Percentiles rank a stretch among this genome's conserved stretches.
phyloP scores from a whole-genome alignment of 352 stramenopile genomes.

The Pythium pectinolyticum region DNA sequence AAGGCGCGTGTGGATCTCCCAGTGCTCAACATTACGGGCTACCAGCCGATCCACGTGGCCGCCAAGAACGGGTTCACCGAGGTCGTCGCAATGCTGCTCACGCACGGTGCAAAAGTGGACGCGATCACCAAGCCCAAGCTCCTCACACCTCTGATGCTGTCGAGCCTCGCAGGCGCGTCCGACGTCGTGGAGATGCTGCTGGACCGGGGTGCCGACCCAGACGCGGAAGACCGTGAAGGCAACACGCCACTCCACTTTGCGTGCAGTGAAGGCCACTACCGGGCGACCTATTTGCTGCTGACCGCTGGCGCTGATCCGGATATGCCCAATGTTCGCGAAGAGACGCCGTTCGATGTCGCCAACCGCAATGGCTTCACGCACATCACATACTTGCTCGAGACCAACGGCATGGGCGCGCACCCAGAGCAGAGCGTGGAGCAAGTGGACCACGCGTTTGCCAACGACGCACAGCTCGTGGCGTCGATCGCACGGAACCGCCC shows the following conservation, averaged over 20 bases:
- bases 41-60: conserved; percentile 61
- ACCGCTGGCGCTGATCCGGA: conserved; percentile 82
- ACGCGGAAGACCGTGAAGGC: conserved; percentile 73
- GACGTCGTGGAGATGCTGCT: conserved; percentile 72
- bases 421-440: conserved; percentile 52
- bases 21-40: conserved; percentile 40
- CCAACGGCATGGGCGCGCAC: conserved; percentile 65
- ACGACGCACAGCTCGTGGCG: conserved; percentile 65
- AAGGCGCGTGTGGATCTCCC: conserved; percentile 45
- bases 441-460: conserved; percentile 61
- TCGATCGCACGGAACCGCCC: conserved; percentile 61
- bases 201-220: conserved; percentile 68
- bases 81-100: conserved; percentile 48
- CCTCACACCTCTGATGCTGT: conserved; percentile 75
- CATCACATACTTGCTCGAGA: conserved; percentile 78
- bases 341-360: conserved; percentile 82
- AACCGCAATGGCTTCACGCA: conserved; percentile 63
- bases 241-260: conserved; percentile 84
- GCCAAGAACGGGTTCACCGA: conserved; percentile 51
- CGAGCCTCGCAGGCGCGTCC: conserved; percentile 50
- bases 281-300: conserved; percentile 72
- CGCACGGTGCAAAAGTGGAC: conserved; percentile 50
- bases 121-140: conserved; percentile 38
- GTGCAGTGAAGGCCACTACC: conserved; percentile 73
- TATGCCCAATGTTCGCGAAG: conserved; percentile 78